A percentile compares a stretch with the other conserved stretches of the same genome.
phyloP scores from a whole-genome alignment of 495 filamentous ascomycete genomes.

The Lophiostoma macrostomum region DNA sequence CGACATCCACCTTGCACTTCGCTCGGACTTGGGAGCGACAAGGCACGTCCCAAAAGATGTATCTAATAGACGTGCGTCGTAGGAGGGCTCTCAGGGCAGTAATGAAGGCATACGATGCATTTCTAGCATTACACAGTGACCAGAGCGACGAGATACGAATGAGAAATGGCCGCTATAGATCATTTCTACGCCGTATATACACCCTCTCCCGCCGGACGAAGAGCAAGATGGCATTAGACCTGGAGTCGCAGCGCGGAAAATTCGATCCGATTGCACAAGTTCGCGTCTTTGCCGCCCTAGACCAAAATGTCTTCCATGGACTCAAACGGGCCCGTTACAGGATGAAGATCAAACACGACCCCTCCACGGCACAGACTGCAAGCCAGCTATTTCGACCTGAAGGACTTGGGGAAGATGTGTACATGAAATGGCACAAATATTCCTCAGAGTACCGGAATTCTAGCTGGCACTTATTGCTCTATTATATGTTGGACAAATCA shows the following conservation, averaged over 20 bases:
- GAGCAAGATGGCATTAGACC: not conserved
- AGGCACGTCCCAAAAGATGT: not conserved
- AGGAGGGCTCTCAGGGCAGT: not conserved
- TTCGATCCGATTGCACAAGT: too few relatives aligned
- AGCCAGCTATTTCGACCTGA: too few relatives aligned
- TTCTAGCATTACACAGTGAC: not conserved
- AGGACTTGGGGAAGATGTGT: conserved; percentile 6
- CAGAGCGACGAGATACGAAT: not conserved
- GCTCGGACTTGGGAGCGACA: not conserved
- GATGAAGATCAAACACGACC: conserved; percentile 7
- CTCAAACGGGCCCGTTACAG: not conserved
- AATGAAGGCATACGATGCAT: not conserved
- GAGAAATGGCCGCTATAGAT: conserved; percentile 2
- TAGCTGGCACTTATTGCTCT: conserved; percentile 33
- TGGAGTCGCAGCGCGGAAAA: not conserved
- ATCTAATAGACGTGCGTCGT: not conserved
- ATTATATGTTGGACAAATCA: conserved; percentile 50
- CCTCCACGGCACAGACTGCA: not conserved
- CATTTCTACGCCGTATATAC: conserved; percentile 4
- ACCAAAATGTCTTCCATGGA: not conserved
- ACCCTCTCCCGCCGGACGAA: not conserved
- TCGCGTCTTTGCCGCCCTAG: conserved; percentile 11
- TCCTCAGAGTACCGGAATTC: not conserved
- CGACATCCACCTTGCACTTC: too few relatives aligned
- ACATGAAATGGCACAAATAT: not conserved